Base-by-base conservation (phyloP, 2,329 filamentous ascomycete species). In the Chaetothyriales sp. region DNA sequence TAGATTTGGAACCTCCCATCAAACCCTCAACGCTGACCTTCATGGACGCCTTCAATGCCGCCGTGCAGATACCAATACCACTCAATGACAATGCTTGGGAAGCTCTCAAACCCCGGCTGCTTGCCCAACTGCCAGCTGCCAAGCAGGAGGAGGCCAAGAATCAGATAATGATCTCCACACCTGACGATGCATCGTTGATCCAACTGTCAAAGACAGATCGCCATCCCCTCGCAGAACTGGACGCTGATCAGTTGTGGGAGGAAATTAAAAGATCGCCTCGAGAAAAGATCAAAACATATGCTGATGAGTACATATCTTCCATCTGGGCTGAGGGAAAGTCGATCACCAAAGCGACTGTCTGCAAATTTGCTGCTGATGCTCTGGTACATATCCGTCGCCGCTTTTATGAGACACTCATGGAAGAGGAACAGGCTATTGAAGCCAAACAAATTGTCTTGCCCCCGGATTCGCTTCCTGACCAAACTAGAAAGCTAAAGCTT, bases 31-130 rank as follows among this genome's bases (percentile, higher is more conserved):
- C 84, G 43, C 70, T 89, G 51, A 74, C 75, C 50, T 80, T 83
- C 60, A 84, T 87, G 65, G 76, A 83, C 46, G 80, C 83, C 1
- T 90, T 87, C 64, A 78, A 83, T 61, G 83, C 82, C 39, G 81
- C 85, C 26, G 75, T 84, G 45, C 78, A 85, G 55, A 83, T 86
- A 39, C 76, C 77, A 8, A 73, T 77, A 20, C 80, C 81, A 18
- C 69, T 90, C 59, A 80, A 78, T 56, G 82, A 87, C 53, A 70
- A 72, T 50, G 78, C 80, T 2, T 90, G 84, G 85, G 75, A 78
- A 48, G 67, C 82, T 49, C 70, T 89, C 36, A 79, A 80, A 59
- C 79, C 80, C 47, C 79, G 80, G 53, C 70, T 90, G 12, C 65
- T 85, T 32, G 74, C 76, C 19, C 83, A 88, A 64, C 73, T 80